Base-by-base conservation (phyloP, 257 asterid genomes). In the Solanum ossicruentum region DNA sequence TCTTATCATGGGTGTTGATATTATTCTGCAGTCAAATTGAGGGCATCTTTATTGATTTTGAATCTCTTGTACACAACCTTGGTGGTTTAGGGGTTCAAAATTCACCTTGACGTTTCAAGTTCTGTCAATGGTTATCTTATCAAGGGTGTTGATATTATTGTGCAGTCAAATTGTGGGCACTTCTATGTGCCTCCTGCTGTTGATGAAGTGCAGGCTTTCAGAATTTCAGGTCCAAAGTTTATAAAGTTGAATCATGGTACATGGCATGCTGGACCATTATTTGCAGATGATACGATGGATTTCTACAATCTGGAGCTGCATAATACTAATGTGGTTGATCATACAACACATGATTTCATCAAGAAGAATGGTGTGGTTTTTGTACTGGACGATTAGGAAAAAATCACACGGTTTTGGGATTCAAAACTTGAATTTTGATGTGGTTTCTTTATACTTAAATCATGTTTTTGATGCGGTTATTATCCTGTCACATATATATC, bases 211-310 rank as follows among this genome's bases (percentile, higher is more conserved):
- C 91, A 88, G 6, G 95, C 91, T 86, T 96, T 96, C 67, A 91
- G 90, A 89, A 86, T 96, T 82, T 92, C 96, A 43, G 99, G 99
- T 16, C 87, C 98, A 72, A 96, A 93, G 93, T 95, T 96, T 81
- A 65, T 93, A 91, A 95, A 93, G 89, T 92, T 95, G 72, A 87
- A 92, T 57, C 87, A 57, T 10, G 98, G 97, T 69, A 95, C 99
- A 15, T 96, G 98, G 99, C 99, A 96, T 84, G 99, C 98, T 3
- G 99, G 99, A 20, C 99, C 99, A 1, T 83, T 96, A 91, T 96
- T 95, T 83, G 87, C 81, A 36, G 90, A 84, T 16, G 85, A 89
- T 57, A 26, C 88, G 8, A 95, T 95, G 97, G 98, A 96, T 71
- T 96, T 96, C 88, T 96, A 95, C 85, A 96, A 95, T 87, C 92